phyloP scores from a whole-genome alignment of 257 asterid species.

The Voacanga thouarsii region DNA sequence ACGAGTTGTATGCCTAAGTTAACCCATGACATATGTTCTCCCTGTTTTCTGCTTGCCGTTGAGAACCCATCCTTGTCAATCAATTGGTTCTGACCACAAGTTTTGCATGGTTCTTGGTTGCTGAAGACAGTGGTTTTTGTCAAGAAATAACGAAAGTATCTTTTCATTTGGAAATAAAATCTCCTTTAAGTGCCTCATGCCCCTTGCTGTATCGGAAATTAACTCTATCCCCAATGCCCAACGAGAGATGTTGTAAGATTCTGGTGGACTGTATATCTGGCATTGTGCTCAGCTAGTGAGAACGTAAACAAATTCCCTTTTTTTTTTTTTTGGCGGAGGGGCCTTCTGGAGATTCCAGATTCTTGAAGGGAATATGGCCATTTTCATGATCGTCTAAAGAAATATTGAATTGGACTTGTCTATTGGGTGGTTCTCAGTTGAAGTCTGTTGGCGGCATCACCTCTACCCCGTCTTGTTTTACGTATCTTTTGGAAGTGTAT shows the following conservation, averaged over 20 bases:
- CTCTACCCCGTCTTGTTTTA: no score
- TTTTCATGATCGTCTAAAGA: no score
- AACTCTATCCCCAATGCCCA: not conserved
- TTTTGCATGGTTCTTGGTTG: slow-evolving; percentile 10
- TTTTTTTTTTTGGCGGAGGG: not conserved
- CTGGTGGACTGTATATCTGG: not conserved
- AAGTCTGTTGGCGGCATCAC: not conserved
- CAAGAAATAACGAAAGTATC: slow-evolving; percentile 12
- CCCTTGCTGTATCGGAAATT: slow-evolving; percentile 3
- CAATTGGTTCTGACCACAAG: slow-evolving; percentile 7
- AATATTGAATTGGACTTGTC: no score
- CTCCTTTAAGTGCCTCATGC: not conserved
- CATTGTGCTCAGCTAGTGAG: not conserved
- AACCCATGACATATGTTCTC: not conserved
- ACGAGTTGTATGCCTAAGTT: slow-evolving; percentile 60
- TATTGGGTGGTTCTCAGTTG: not conserved
- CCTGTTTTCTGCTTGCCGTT: not conserved
- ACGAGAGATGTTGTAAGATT: not conserved
- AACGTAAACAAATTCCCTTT: no score
- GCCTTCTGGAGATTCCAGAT: not conserved
- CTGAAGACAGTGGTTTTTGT: slow-evolving; percentile 15
- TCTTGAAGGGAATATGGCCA: not conserved
- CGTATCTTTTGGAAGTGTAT: no score
- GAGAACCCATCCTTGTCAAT: not conserved
- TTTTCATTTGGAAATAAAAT: not conserved